Percentiles rank a stretch among this genome's conserved stretches.
These are phyloP conservation scores for Hypoxylon lienhwacheense DNA, from an alignment of 495 filamentous ascomycete genomes.

Conservation along the genomic window DNA sequence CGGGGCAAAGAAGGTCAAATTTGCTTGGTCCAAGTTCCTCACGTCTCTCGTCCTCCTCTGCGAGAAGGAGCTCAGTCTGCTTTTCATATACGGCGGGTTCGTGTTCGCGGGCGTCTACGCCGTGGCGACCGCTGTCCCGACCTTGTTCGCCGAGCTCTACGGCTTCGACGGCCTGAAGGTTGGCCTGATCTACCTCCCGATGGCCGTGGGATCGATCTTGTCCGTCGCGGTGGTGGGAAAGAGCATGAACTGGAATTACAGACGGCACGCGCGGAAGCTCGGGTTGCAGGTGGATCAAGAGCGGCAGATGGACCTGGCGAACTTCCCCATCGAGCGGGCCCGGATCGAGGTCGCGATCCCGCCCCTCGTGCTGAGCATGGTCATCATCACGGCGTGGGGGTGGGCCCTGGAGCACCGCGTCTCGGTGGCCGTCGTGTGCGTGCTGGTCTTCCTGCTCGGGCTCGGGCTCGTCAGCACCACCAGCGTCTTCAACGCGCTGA, in stretches of 20 bases:
- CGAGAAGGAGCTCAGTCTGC: constrained; percentile 61
- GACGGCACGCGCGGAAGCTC: constrained; percentile 44
- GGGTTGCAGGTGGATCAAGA: constrained; percentile 50
- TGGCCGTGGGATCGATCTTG: constrained; percentile 62
- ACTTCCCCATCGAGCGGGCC: constrained; percentile 66
- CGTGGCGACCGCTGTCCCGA: constrained; percentile 48
- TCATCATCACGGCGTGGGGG: constrained; percentile 52
- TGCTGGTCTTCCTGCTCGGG: constrained; percentile 64
- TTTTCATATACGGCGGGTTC: constrained; percentile 59
- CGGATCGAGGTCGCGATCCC: constrained; percentile 59
- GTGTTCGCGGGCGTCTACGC: constrained; percentile 61
- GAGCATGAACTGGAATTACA: constrained; percentile 58
- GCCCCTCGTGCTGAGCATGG: constrained; percentile 46
- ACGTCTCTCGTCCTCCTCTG: constrained; percentile 60
- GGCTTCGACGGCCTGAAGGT: constrained; percentile 60
- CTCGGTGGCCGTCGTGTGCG: constrained; percentile 48
- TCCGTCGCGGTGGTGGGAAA: constrained; percentile 57
- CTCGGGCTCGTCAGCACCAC: constrained; percentile 58
- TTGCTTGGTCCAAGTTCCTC: constrained; percentile 59
- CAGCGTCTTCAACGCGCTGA: constrained; percentile 53
- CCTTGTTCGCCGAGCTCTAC: constrained; percentile 56
- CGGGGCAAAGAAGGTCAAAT: constrained; percentile 33
- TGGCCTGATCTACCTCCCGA: constrained; percentile 56
- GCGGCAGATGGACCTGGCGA: constrained; percentile 53
- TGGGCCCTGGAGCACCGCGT: constrained; percentile 51